Conservation (phyloP, 2,329 filamentous ascomycete species). For the Fusarium musae region DNA sequence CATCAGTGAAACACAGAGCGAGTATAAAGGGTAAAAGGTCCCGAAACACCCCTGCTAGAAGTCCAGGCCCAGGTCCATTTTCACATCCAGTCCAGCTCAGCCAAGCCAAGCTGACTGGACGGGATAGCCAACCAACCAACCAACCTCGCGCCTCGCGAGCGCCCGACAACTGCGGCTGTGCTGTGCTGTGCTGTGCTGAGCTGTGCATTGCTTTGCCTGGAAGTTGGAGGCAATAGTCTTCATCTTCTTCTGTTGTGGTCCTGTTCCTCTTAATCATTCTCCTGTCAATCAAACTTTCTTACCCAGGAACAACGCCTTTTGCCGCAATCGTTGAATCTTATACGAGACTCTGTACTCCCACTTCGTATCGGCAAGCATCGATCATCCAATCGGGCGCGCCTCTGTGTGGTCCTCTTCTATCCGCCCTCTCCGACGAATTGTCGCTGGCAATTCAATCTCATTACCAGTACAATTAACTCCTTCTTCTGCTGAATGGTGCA, state of each 20-base stretch:
- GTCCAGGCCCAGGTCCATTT: constrained; percentile 15
- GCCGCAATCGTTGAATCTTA: neutral
- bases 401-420: constrained; percentile 4
- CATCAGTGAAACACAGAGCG: constrained; percentile 27
- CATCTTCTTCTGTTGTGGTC: constrained; percentile 14
- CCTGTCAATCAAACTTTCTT: constrained; percentile 4
- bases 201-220: constrained; percentile 14
- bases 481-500: constrained; percentile 29
- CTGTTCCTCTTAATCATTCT: constrained; percentile 7
- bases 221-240: constrained; percentile 31
- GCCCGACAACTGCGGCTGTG: constrained; percentile 38
- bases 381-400: constrained; percentile 17
- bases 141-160: constrained; percentile 39
- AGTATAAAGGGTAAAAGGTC: constrained; percentile 15
- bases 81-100: constrained; percentile 29
- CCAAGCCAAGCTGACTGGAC: constrained; percentile 32
- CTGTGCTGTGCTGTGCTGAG: constrained; percentile 22
- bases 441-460: neutral
- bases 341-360: constrained; percentile 16
- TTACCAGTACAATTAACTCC: constrained; percentile 9
- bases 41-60: constrained; percentile 33
- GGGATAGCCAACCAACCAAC: constrained; percentile 15
- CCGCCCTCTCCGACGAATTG: constrained; percentile 14
- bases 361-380: constrained; percentile 16
- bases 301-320: neutral